A percentile compares a stretch with the other conserved stretches of the same genome.
phyloP scores from a whole-genome alignment of 1,139 yeast species.

The Keqinozyma sinolaborantium region DNA sequence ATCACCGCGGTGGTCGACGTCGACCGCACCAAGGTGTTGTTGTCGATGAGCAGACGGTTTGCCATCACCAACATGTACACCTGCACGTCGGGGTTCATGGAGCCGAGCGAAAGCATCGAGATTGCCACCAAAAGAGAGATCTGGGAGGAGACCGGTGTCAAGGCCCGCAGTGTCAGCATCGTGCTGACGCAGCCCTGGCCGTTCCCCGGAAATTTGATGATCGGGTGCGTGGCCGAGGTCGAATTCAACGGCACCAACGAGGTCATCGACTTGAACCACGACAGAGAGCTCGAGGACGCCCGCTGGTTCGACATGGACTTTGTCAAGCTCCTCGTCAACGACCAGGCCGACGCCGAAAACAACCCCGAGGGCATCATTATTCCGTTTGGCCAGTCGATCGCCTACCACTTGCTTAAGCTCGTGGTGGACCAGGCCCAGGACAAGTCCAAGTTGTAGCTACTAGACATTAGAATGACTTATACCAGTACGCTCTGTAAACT shows the following conservation, averaged over 20 bases:
- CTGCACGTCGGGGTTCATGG: conserved; percentile 93
- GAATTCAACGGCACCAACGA: conserved; percentile 62
- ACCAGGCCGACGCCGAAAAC: conserved; percentile 19
- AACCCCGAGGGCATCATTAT: conserved; percentile 40
- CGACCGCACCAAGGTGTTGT: conserved; percentile 58
- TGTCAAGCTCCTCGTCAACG: conserved; percentile 44
- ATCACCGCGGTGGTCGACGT: conserved; percentile 73
- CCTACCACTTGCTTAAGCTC: conserved; percentile 37
- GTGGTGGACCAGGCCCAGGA: conserved; percentile 39
- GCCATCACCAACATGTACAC: conserved; percentile 59
- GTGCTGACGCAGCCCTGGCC: conserved; percentile 93
- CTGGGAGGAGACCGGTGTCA: conserved; percentile 94
- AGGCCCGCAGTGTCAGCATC: conserved; percentile 55
- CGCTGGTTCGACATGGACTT: conserved; percentile 70
- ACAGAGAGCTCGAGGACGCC: conserved; percentile 81
- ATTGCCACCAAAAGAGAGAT: conserved; percentile 85
- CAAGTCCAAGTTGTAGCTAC: conserved; percentile 8
- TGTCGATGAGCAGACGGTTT: conserved; percentile 65
- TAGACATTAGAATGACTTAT: no score
- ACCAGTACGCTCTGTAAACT: no score
- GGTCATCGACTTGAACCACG: conserved; percentile 69
- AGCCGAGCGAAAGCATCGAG: conserved; percentile 90
- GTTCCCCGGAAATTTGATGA: conserved; percentile 88
- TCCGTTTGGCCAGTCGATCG: conserved; percentile 42
- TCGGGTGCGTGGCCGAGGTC: conserved; percentile 81